Evolutionary conservation across 2,329 filamentous ascomycete genomes (phyloP).

Genomic region (Botrytis galanthina): DNA sequence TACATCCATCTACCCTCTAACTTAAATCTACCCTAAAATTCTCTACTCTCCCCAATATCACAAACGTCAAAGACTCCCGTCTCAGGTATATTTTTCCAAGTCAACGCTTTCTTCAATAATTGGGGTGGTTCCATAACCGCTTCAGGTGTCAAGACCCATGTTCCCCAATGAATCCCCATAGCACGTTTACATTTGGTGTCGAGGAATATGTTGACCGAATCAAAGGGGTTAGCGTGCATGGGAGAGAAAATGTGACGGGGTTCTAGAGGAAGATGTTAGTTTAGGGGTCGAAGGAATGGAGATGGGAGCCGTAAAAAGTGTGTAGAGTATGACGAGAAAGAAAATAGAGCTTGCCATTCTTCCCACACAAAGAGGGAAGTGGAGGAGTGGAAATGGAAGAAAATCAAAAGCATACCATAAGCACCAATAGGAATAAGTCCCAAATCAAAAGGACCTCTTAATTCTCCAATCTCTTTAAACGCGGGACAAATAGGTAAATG

Average conservation of each 20-base stretch:
- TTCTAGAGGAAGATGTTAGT: conserved; percentile 35
- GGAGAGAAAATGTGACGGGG: conserved; percentile 70
- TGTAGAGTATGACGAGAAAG: background rate
- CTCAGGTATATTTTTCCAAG: conserved; percentile 63
- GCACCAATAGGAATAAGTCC: conserved; percentile 93
- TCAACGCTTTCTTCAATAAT: conserved; percentile 69
- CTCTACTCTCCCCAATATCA: conserved; percentile 78
- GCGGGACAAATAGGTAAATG: conserved; percentile 74
- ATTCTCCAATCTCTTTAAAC: conserved; percentile 77
- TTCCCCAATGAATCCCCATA: conserved; percentile 90
- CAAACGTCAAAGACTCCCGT: conserved; percentile 77
- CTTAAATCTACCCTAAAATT: conserved; percentile 54
- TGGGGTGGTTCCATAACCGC: conserved; percentile 79
- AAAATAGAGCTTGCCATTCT: background rate
- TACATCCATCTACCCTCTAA: background rate
- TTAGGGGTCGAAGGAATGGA: background rate
- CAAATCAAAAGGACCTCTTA: conserved; percentile 83
- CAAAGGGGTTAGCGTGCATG: conserved; percentile 83
- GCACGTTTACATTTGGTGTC: conserved; percentile 77
- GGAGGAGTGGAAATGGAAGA: background rate
- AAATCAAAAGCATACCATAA: conserved; percentile 47
- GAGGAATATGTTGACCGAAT: conserved; percentile 83
- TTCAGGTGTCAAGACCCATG: conserved; percentile 62
- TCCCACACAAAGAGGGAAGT: background rate
- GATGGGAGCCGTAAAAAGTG: background rate